Conservation (phyloP, 495 filamentous ascomycete species). For the Tuber microsphaerosporum region DNA sequence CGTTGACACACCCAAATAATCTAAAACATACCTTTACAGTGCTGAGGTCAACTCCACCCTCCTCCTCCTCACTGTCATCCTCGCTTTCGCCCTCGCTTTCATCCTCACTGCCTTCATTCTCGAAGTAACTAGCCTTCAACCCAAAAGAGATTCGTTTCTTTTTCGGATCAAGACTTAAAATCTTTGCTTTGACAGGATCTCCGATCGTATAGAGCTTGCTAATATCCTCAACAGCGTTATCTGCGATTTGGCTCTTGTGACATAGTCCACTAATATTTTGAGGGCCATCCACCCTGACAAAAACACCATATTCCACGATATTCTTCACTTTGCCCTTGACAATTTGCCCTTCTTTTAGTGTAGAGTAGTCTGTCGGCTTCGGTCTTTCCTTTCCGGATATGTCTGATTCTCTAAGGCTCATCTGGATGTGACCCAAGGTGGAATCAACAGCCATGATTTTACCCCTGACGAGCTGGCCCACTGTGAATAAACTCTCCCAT, state of each 20-base stretch:
- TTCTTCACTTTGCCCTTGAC: conserved; percentile 85
- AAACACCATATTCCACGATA: conserved; percentile 89
- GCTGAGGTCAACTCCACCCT: conserved; percentile 51
- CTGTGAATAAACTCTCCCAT: conserved; percentile 82
- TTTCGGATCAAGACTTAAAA: conserved; percentile 67
- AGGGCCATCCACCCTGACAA: conserved; percentile 80
- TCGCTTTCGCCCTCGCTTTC: conserved; percentile 48
- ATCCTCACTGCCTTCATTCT: conserved; percentile 53
- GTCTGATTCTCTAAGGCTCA: conserved; percentile 78
- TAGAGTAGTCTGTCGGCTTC: conserved; percentile 58
- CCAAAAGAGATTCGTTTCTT: conserved; percentile 76
- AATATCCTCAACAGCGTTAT: conserved; percentile 68
- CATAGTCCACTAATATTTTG: conserved; percentile 83
- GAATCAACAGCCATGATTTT: conserved; percentile 64
- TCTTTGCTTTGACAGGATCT: conserved; percentile 81
- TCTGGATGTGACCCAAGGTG: conserved; percentile 62
- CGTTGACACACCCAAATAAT: neutral
- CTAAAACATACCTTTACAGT: conserved; percentile 26
- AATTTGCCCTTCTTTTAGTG: conserved; percentile 68
- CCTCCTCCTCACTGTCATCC: conserved; percentile 45
- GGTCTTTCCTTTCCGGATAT: conserved; percentile 68
- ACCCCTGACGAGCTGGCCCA: conserved; percentile 82
- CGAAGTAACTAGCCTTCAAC: conserved; percentile 85
- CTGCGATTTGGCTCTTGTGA: conserved; percentile 83
- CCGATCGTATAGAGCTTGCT: conserved; percentile 77